Evolutionary conservation across 148 eudicot species (phyloP).

Genomic region (Amaranthus palmeri): DNA sequence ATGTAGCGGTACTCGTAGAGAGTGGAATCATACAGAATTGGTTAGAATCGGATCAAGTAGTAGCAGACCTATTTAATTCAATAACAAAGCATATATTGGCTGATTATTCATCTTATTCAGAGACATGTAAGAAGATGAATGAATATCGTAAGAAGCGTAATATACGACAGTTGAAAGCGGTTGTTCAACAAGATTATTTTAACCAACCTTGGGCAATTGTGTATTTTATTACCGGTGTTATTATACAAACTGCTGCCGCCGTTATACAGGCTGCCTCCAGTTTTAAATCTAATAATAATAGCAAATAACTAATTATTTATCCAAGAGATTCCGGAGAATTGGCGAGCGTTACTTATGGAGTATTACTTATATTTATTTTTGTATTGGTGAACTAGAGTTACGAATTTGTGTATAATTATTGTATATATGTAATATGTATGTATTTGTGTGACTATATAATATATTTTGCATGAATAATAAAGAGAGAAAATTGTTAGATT

Average conservation of each 20-base stretch:
- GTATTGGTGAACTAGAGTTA: too few species aligned
- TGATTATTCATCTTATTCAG: constrained; percentile 15
- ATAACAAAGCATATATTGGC: constrained; percentile 20
- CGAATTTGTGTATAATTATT: too few species aligned
- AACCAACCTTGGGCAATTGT: constrained; percentile 17
- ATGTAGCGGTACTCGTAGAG: constrained; percentile 13
- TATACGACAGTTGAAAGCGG: neutral
- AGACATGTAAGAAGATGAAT: constrained; percentile 9
- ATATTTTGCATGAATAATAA: too few species aligned
- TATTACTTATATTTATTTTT: too few species aligned
- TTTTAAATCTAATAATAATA: neutral
- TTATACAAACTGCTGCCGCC: constrained; percentile 10
- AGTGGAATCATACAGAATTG: constrained; percentile 17
- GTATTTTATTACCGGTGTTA: constrained; percentile 15
- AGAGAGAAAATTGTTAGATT: too few species aligned
- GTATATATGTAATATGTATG: too few species aligned
- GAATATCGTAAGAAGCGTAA: neutral
- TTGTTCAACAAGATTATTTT: constrained; percentile 12
- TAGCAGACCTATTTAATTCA: constrained; percentile 14
- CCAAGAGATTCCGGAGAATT: too few species aligned
- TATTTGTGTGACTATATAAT: too few species aligned
- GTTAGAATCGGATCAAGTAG: constrained; percentile 20
- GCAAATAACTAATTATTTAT: too few species aligned
- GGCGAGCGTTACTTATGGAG: too few species aligned
- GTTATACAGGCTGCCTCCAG: constrained; percentile 1